Evolutionary conservation across 148 eudicot species (phyloP), one percentile per base, ranked within the genome.

Genomic region (Silene conica): DNA sequence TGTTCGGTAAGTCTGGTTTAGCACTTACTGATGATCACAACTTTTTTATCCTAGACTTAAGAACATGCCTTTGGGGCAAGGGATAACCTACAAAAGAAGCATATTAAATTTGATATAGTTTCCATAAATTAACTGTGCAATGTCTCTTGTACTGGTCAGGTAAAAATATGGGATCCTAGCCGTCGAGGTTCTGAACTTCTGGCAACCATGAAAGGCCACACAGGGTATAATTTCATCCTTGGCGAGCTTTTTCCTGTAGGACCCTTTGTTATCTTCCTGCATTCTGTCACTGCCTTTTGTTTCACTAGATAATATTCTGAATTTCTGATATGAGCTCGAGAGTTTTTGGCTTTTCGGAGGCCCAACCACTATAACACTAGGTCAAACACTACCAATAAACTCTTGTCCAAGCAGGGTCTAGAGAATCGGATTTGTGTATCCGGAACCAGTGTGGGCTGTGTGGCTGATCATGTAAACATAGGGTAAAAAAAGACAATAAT

Each of bases 141-240:
- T 41, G 0, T 14, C 38, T 14, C 23, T 56, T 63, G 57, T 63
- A 2, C 71, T 64, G 45, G 84, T 38, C 89, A 92, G 97, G 87
- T 92, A 52, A 93, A 79, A 80, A 85, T 92, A 55, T 93, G 98
- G 98, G 96, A 90, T 80, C 96, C 98, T 16, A 90, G 89, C 83
- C 65, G 78, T 62, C 92, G 92, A 67, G 98, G 98, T 63, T 89
- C 92, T 80, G 98, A 93, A 81, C 92, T 89, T 71, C 76, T 85
- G 79, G 91, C 92, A 72, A 89, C 92, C 69, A 73, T 93, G 74
- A 86, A 81, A 83, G 98, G 98, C 68, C 98, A 93, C 71, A 84
- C 98, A 50, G 92, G 95, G 97, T 92, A 84, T 63, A 45, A 18
- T 28, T 10, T 48, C 67, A 45, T 74, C 20, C 69, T 64, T 13